Percentiles rank a stretch among this genome's conserved stretches.
These are phyloP conservation scores for Colletotrichum australisinense DNA, from an alignment of 2,329 filamentous ascomycete species.

Conservation along the genomic window DNA sequence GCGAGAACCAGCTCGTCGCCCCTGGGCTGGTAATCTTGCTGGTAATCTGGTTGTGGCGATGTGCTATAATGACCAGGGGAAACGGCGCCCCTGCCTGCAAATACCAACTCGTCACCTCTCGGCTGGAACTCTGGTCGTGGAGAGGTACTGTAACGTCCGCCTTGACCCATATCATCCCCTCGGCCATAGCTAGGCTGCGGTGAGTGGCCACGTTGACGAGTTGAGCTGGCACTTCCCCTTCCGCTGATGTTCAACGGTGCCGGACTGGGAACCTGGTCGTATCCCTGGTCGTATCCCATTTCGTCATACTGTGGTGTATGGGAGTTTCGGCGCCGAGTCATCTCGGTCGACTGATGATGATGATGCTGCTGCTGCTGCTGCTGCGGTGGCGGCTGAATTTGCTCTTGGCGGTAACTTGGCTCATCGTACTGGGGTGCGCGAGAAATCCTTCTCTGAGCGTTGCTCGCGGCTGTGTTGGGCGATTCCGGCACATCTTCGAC, in stretches of 20 bases:
- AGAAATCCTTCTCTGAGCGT: slow-evolving; percentile 41
- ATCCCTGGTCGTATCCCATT: slow-evolving; percentile 41
- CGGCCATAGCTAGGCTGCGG: slow-evolving; percentile 18
- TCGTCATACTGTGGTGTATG: slow-evolving; percentile 49
- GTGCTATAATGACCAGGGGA: slow-evolving; percentile 45
- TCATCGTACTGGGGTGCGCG: slow-evolving; percentile 42
- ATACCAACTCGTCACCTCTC: slow-evolving; percentile 26
- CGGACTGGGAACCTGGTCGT: slow-evolving; percentile 53
- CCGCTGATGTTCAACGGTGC: slow-evolving; percentile 58
- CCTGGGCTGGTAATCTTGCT: slow-evolving; percentile 33
- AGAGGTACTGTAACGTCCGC: slow-evolving; percentile 43
- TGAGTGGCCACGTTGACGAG: slow-evolving; percentile 23
- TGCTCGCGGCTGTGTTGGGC: slow-evolving; percentile 43
- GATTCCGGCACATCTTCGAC: slow-evolving; percentile 74
- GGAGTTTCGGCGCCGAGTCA: not conserved
- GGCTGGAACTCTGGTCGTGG: slow-evolving; percentile 35
- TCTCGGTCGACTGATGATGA: slow-evolving; percentile 8
- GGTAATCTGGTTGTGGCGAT: slow-evolving; percentile 36
- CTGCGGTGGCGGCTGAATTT: not conserved
- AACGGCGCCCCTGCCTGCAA: slow-evolving; percentile 49
- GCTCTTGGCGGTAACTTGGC: slow-evolving; percentile 25
- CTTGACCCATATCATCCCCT: slow-evolving; percentile 15
- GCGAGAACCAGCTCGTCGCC: slow-evolving; percentile 43
- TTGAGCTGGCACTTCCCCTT: slow-evolving; percentile 43
- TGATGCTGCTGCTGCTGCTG: slow-evolving; percentile 9